Evolutionary conservation across 768 basidiomycete genomes (phyloP).

Genomic region (Lactarius indigo): DNA sequence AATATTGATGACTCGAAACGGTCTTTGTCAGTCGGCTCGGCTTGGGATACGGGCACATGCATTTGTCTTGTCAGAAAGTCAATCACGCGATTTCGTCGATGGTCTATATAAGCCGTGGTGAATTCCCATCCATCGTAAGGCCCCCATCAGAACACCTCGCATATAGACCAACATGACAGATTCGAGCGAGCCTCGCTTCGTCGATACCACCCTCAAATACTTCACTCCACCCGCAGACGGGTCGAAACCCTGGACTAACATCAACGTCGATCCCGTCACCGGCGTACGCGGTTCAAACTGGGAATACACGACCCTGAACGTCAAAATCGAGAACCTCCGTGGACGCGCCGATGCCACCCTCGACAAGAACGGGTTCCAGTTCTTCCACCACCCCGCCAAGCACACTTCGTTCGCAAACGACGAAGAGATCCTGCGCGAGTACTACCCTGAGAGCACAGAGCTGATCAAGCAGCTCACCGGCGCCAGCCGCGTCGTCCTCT

Average conservation of each 20-base stretch:
- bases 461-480: constrained; percentile 58
- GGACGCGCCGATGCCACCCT: constrained; percentile 45
- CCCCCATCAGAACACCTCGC: neutral
- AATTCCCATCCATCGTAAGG: neutral
- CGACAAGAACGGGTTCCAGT: constrained; percentile 53
- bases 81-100: neutral
- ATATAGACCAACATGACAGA: neutral
- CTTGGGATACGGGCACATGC: too few relatives aligned
- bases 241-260: constrained; percentile 29
- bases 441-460: constrained; percentile 59
- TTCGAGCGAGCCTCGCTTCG: constrained; percentile 15
- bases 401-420: constrained; percentile 49
- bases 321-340: constrained; percentile 51
- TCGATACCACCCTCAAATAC: constrained; percentile 24
- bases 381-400: constrained; percentile 37
- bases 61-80: neutral
- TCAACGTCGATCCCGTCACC: constrained; percentile 28
- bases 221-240: constrained; percentile 31
- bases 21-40: too few relatives aligned
- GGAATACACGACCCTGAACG: constrained; percentile 29
- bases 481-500: constrained; percentile 56
- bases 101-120: neutral
- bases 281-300: constrained; percentile 40
- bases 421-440: constrained; percentile 49
- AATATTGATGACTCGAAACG: too few relatives aligned